Evolutionary conservation across 805 yeast species (phyloP), one percentile per base, ranked within the genome.

Genomic region (Sugiyamaella valdiviana): DNA sequence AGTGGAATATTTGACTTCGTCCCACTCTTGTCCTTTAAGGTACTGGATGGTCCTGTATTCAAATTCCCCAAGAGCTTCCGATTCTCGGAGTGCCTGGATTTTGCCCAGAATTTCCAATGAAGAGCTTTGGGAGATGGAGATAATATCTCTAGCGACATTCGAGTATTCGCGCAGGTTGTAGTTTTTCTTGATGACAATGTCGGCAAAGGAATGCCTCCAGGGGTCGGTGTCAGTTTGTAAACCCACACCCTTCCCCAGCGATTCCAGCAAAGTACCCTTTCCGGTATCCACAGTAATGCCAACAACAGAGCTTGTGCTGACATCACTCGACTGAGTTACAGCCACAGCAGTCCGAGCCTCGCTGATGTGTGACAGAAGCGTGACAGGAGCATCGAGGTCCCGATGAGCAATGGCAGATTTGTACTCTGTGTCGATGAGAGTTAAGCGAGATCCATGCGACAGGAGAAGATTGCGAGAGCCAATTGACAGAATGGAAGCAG

Each of bases 221-320:
- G 50, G 46, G 37, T 51, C 50, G 14, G 48, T 53, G 1, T 44
- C 46, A 12, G 50, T 53, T 2, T 44, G 46, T 10, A 40, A 42
- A 36, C 58, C 57, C 24, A 80, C 68, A 36, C 82, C 77, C 58
- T 80, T 83, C 22, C 90, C 90, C 23, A 86, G 62, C 10, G 85
- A 78, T 56, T 85, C 89, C 51, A 78, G 76, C 50, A 86, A 70
- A 44, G 76, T 77, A 57, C 86, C 85, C 35, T 77, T 66, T 4
- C 93, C 95, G 32, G 80, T 78, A 51, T 82, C 78, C 36, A 82
- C 62, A 32, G 66, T 66, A 9, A 67, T 36, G 7, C 63, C 70
- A 5, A 59, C 52, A 6, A 65, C 39, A 24, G 58, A 65, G 6
- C 49, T 15, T 5, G 56, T 15, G 55, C 41, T 2, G 58, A 39